Conservation (phyloP, 305 asterid genomes). For the Fraxinus sp. region DNA sequence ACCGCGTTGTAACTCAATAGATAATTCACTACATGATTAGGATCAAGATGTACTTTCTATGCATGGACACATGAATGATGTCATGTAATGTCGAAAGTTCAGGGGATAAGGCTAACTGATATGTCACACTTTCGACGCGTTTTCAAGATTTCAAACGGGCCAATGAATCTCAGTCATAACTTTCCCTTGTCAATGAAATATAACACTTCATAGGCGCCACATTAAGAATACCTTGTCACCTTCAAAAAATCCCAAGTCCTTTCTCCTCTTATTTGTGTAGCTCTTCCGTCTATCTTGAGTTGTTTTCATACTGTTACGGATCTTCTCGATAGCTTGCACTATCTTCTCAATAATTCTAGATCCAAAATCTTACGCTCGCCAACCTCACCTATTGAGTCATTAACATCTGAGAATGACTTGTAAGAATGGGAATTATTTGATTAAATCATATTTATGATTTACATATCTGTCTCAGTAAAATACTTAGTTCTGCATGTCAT, state of each 20-base stretch:
- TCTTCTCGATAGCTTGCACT: not conserved
- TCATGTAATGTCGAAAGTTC: not conserved
- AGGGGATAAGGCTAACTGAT: not conserved
- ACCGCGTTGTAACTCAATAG: not conserved
- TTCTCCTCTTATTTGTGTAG: not conserved
- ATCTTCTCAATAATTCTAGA: not conserved
- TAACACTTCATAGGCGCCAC: not conserved
- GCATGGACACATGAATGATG: not conserved
- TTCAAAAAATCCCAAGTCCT: not conserved
- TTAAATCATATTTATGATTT: not conserved
- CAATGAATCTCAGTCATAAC: not conserved
- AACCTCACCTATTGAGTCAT: not conserved
- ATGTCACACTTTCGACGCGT: not conserved
- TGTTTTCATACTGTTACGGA: not conserved
- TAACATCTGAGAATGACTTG: not conserved
- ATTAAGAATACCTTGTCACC: not conserved
- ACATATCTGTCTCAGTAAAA: not conserved
- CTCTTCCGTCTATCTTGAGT: not conserved
- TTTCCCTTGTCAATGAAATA: not conserved
- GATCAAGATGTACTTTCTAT: not conserved
- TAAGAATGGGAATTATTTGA: not conserved
- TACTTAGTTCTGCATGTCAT: not conserved
- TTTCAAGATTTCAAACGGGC: not conserved
- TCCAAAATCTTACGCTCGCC: not conserved
- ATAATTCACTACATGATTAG: not conserved